Base-by-base conservation (phyloP, 257 asterid genomes). In the Nicotiana tomentosiformis region DNA sequence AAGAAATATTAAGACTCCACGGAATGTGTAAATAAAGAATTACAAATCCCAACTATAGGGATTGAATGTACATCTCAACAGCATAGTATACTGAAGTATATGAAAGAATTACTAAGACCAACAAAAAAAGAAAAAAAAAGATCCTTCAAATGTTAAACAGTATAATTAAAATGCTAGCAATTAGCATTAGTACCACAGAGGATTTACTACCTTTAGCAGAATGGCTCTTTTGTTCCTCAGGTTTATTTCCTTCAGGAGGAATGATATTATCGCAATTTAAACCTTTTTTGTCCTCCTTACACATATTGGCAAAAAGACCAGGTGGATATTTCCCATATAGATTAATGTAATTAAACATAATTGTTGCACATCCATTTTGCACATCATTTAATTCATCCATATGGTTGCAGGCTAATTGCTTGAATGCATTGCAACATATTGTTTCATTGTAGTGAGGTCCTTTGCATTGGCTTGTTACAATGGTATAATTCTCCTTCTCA, bases 271-370 rank as follows among this genome's bases (percentile, higher is more conserved):
- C 30, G 79, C 99, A 95, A 66, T 84, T 86, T 67, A 95, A 92
- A 4, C 99, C 99, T 12, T 88, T 33, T 67, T 84, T 56, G n/a
- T 68, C 90, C 17, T 90, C 95, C 72, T 60, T 85, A 88, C 98
- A 95, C 89, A 92, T 57, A 77, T 94, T 85, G 10, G 94, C 89
- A 82, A 95, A 93, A 2, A 95, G 92, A 0, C 97, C 98, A 3
- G 99, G 94, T 3, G 99, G 97, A 69, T 95, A 95, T 81, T 86
- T 92, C 7, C 99, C 99, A 17, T 91, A 95, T 4, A 92, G 86
- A 67, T 95, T 94, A 14, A 89, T 90, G 46, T 93, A 93, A 53
- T 94, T 95, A 89, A 89, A 90, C 83, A 93, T 90, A 0, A 88
- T 85, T 14, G 87, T 87, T 3, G 97, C 97, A 77, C 99, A 95